A percentile compares a stretch with the other conserved stretches of the same genome.
phyloP scores from a whole-genome alignment of 305 asterid genomes.

The Fraxinus albicans region DNA sequence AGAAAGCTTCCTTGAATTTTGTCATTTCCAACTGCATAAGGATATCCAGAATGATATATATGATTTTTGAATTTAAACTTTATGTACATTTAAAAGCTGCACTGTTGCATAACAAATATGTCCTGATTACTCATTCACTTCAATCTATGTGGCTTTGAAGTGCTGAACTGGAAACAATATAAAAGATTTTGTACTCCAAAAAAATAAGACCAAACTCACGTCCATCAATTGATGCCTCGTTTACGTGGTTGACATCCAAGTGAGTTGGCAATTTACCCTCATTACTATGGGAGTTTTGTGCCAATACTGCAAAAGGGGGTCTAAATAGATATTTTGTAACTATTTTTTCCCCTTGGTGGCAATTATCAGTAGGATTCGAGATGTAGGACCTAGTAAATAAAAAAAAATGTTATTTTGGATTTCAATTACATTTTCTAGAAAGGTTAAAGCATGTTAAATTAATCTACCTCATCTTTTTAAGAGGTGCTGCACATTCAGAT shows the following conservation, averaged over 20 bases:
- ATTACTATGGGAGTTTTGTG: constrained; percentile 47
- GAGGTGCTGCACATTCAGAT: constrained; percentile 50
- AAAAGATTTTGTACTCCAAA: neutral
- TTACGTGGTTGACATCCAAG: constrained; percentile 30
- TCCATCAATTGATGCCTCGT: constrained; percentile 41
- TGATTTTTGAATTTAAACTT: constrained; percentile 18
- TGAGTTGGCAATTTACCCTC: constrained; percentile 39
- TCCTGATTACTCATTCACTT: constrained; percentile 15
- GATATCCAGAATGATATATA: neutral
- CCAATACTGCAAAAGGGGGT: constrained; percentile 64
- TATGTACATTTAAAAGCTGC: neutral
- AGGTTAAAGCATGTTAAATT: constrained; percentile 16
- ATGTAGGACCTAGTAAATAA: constrained; percentile 47
- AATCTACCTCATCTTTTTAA: constrained; percentile 71
- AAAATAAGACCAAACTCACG: constrained; percentile 26
- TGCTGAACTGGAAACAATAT: neutral
- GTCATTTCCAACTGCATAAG: constrained; percentile 47
- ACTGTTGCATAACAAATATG: neutral
- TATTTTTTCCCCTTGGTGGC: constrained; percentile 38
- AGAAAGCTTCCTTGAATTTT: constrained; percentile 68
- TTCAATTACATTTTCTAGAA: constrained; percentile 11
- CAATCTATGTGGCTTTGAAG: constrained; percentile 16
- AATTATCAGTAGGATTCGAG: constrained; percentile 33
- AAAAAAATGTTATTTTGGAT: constrained; percentile 13
- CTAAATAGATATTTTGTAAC: constrained; percentile 52